phyloP scores from a whole-genome alignment of 2,329 filamentous ascomycete genomes.

The Grosmannia penicillata region DNA sequence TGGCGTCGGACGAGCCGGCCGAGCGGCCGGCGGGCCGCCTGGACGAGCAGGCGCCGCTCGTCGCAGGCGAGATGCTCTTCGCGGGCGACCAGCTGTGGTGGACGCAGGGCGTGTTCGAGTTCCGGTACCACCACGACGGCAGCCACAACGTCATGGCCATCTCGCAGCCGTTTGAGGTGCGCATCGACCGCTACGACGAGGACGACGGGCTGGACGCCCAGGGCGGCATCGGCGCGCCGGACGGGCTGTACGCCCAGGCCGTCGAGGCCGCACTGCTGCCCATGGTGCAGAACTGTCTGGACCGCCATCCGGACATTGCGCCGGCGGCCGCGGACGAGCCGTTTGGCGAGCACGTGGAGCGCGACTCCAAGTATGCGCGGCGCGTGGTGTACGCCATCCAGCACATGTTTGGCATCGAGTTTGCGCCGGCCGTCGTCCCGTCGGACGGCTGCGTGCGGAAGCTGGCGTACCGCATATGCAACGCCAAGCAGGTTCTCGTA shows the following conservation, averaged over 20 bases:
- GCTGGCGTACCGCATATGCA: constrained; percentile 85
- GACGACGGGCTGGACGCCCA: constrained; percentile 32
- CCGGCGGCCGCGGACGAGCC: constrained; percentile 64
- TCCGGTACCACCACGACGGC: constrained; percentile 90
- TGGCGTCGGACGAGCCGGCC: constrained; percentile 50
- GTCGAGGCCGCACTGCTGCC: constrained; percentile 69
- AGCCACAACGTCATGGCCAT: constrained; percentile 90
- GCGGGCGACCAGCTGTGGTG: constrained; percentile 91
- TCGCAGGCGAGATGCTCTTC: constrained; percentile 74
- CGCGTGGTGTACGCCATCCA: constrained; percentile 87
- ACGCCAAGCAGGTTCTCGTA: constrained; percentile 89
- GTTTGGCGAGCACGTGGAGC: constrained; percentile 74
- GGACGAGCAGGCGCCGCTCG: constrained; percentile 20
- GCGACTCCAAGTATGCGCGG: constrained; percentile 77
- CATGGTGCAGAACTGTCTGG: constrained; percentile 81
- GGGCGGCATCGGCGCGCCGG: constrained; percentile 23
- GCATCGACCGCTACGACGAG: constrained; percentile 64
- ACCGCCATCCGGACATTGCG: constrained; percentile 81
- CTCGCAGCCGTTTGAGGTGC: constrained; percentile 83
- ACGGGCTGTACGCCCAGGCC: constrained; percentile 47
- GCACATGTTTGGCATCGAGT: constrained; percentile 95
- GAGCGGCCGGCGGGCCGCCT: too few species aligned
- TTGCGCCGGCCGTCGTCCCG: constrained; percentile 80
- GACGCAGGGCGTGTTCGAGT: constrained; percentile 92
- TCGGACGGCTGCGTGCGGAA: constrained; percentile 85